Conservation (phyloP, 2,329 filamentous ascomycete genomes). For the Sporothrix phasma region DNA sequence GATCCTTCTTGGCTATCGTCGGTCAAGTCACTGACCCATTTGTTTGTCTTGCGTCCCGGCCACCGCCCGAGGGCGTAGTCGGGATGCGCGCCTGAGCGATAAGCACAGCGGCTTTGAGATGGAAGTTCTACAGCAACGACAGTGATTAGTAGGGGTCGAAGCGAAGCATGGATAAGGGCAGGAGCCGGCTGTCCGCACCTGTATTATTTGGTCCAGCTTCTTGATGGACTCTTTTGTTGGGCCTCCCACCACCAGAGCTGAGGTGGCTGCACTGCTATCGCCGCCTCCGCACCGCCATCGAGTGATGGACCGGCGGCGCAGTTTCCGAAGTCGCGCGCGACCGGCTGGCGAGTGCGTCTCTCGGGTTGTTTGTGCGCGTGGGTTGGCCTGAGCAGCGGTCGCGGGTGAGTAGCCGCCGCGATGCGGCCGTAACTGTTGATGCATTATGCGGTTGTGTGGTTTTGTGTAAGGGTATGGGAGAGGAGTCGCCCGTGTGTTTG, state of each 20-base stretch:
- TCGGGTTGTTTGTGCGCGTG: constrained; percentile 61
- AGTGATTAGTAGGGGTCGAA: not conserved
- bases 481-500: not conserved
- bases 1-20: not conserved
- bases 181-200: constrained; percentile 49
- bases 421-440: constrained; percentile 77
- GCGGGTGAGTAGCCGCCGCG: constrained; percentile 59
- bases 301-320: constrained; percentile 24
- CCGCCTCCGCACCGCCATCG: not conserved
- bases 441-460: constrained; percentile 46
- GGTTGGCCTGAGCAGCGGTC: constrained; percentile 61
- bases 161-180: not conserved
- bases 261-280: constrained; percentile 28
- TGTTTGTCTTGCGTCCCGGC: constrained; percentile 57
- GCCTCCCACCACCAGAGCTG: constrained; percentile 30
- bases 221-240: constrained; percentile 57
- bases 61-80: constrained; percentile 49
- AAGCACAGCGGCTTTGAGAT: constrained; percentile 75
- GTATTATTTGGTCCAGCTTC: constrained; percentile 88
- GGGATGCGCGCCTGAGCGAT: constrained; percentile 73
- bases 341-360: constrained; percentile 47
- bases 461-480: not conserved
- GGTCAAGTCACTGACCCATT: constrained; percentile 67
- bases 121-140: constrained; percentile 62
- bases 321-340: constrained; percentile 36